phyloP scores from a whole-genome alignment of 23 red algal genomes.

The Cyanidiococcus yangmingshanensis region DNA sequence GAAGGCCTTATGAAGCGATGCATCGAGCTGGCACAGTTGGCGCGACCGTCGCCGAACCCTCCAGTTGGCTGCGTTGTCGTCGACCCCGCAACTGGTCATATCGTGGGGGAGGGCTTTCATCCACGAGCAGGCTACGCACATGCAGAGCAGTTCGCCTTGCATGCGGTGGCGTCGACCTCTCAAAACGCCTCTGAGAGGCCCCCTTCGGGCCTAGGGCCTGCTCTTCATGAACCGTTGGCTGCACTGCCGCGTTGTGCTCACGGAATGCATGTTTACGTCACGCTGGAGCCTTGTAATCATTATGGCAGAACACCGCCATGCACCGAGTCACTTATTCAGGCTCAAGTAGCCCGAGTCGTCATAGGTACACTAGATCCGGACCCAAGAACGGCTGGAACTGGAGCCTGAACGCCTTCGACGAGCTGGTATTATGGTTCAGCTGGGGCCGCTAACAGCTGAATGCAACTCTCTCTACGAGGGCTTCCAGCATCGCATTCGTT shows the following conservation, averaged over 20 bases:
- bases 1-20: conserved; percentile 43
- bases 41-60: conserved; percentile 79
- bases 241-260: background rate
- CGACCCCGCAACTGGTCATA: conserved; percentile 13
- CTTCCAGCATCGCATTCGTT: conserved; percentile 34
- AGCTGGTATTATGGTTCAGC: conserved; percentile 43
- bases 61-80: conserved; percentile 75
- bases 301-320: conserved; percentile 80
- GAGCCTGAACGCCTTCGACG: conserved; percentile 34
- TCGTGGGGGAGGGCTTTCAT: conserved; percentile 77
- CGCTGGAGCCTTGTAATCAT: conserved; percentile 90
- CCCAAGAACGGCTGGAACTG: conserved; percentile 49
- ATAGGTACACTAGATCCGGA: conserved; percentile 78
- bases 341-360: conserved; percentile 46
- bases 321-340: conserved; percentile 43
- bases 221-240: background rate
- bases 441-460: conserved; percentile 30
- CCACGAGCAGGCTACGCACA: conserved; percentile 47
- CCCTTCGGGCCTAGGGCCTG: background rate
- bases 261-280: conserved; percentile 40
- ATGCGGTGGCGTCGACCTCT: background rate
- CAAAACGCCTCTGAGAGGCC: background rate
- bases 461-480: conserved; percentile 48
- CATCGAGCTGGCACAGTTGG: conserved; percentile 41
- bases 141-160: conserved; percentile 66